These are phyloP conservation scores for Moniliella sp. DNA, from an alignment of 1,284 basidiomycete species.

Conservation along the genomic window DNA sequence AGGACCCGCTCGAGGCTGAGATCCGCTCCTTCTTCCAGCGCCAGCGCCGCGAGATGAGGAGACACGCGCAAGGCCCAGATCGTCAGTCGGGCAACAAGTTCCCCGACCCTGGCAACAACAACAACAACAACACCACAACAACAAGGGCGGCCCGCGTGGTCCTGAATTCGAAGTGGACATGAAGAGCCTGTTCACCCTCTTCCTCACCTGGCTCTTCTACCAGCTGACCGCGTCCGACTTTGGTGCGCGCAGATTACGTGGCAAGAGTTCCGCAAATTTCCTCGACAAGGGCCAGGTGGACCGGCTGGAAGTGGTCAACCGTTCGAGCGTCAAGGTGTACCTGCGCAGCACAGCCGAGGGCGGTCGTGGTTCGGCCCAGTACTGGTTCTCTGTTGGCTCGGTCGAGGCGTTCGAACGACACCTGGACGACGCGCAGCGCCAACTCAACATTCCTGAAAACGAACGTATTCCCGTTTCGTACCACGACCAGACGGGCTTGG, in stretches of 20 bases:
- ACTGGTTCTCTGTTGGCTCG: constrained; percentile 89
- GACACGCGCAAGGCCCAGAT: too few species aligned
- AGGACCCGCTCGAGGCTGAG: too few species aligned
- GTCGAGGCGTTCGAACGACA: constrained; percentile 89
- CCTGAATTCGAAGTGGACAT: too few species aligned
- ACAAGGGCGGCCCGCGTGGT: too few species aligned
- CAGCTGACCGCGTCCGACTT: constrained; percentile 41
- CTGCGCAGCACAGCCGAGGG: constrained; percentile 54
- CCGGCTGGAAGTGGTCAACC: constrained; percentile 76
- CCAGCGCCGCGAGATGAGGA: too few species aligned
- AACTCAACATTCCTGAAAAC: constrained; percentile 68
- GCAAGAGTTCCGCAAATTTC: constrained; percentile 91
- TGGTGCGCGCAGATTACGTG: constrained; percentile 67
- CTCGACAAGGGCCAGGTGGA: constrained; percentile 89
- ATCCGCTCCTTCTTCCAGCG: too few species aligned
- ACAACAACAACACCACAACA: too few species aligned
- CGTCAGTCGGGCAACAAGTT: too few species aligned
- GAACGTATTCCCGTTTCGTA: constrained; percentile 92
- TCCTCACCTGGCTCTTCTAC: constrained; percentile 50
- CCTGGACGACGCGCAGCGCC: constrained; percentile 73
- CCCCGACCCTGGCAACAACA: too few species aligned
- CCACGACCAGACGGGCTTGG: constrained; percentile 71
- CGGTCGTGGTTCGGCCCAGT: constrained; percentile 35
- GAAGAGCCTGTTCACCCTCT: too few species aligned
- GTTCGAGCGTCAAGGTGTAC: constrained; percentile 58